phyloP scores from a whole-genome alignment of 495 filamentous ascomycete genomes.

The Neurospora sp. region DNA sequence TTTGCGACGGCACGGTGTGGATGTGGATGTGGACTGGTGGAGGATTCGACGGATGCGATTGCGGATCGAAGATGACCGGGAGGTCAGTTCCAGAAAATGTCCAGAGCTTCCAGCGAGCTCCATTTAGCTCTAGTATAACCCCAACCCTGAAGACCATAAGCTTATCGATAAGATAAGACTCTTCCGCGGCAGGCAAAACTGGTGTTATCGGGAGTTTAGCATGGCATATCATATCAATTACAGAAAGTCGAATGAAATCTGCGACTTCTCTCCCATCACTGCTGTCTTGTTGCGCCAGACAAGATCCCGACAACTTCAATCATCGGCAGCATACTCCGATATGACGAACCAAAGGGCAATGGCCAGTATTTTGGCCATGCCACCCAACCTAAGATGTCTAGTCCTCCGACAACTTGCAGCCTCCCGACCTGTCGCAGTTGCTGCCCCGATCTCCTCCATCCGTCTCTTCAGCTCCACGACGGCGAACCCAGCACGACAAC shows the following conservation, averaged over 20 bases:
- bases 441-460: constrained; percentile 1
- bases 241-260: background rate
- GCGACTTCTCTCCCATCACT: background rate
- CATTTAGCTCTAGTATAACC: background rate
- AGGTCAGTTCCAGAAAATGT: background rate
- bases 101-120: background rate
- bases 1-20: background rate
- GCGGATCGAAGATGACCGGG: background rate
- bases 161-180: background rate
- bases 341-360: background rate
- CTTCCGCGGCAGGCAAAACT: background rate
- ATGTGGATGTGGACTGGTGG: background rate
- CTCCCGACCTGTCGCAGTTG: background rate
- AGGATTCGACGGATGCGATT: background rate
- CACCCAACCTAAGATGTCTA: constrained; percentile 6
- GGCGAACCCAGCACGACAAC: background rate
- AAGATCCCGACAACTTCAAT: background rate
- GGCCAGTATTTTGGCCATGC: constrained; percentile 8
- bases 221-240: background rate
- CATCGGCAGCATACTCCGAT: background rate
- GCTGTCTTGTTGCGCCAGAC: background rate
- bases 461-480: background rate
- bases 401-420: constrained; percentile 3
- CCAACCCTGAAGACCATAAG: rapidly evolving
- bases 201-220: background rate